Evolutionary conservation across 2,329 filamentous ascomycete species (phyloP).

Genomic region (Verruconis gallopava): DNA sequence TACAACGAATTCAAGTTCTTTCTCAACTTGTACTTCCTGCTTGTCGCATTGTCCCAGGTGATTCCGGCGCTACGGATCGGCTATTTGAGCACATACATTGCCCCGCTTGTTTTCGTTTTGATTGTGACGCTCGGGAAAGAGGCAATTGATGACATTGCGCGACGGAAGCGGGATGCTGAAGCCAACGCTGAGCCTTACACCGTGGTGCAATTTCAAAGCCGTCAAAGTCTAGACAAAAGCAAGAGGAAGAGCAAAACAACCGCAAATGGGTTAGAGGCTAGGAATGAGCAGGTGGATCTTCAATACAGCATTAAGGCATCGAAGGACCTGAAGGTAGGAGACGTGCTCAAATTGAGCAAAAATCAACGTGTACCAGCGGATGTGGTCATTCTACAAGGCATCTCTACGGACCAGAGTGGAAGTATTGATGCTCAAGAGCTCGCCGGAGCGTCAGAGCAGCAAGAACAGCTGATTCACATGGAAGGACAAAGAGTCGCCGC

Average conservation of each 20-base stretch:
- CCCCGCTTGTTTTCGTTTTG: conserved; percentile 82
- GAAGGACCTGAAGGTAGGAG: conserved; percentile 80
- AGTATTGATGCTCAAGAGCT: conserved; percentile 2
- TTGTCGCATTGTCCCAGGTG: conserved; percentile 86
- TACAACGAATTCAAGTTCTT: conserved; percentile 99
- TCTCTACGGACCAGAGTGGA: conserved; percentile 34
- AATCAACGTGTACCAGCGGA: conserved; percentile 91
- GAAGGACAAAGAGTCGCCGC: conserved; percentile 1
- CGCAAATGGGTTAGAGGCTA: conserved; percentile 11
- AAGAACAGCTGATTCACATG: conserved; percentile 8
- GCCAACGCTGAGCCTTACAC: conserved; percentile 87
- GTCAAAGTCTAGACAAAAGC: conserved; percentile 13
- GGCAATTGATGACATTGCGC: conserved; percentile 80
- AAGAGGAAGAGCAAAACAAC: conserved; percentile 15
- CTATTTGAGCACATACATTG: conserved; percentile 89
- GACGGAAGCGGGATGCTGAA: conserved; percentile 77
- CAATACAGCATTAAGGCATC: conserved; percentile 68
- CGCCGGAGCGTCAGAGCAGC: neutral
- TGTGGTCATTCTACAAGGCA: conserved; percentile 74
- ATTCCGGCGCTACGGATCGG: conserved; percentile 84
- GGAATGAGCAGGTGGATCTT: conserved; percentile 24
- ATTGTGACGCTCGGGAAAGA: conserved; percentile 90
- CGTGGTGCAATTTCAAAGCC: conserved; percentile 49
- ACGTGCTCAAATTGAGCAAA: conserved; percentile 85
- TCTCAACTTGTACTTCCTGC: conserved; percentile 97